Base-by-base conservation (phyloP, 2,329 filamentous ascomycete species). In the Fusarium papillatum region DNA sequence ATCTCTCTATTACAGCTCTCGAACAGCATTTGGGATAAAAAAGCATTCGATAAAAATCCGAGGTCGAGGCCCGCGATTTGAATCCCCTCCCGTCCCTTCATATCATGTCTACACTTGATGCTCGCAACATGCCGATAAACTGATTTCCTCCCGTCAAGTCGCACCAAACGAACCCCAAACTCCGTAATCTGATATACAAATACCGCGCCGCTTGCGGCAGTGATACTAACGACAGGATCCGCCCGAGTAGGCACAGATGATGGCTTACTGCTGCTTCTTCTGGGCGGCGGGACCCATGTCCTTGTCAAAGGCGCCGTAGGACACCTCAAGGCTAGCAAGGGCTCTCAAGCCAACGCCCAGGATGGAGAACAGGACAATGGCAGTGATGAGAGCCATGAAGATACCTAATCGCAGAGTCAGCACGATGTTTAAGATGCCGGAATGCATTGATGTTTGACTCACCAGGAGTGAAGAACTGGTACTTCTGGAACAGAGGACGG, bases 251-350 rank as follows among this genome's bases (percentile, higher is more conserved):
- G 41, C 67, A 63, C 64, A 71, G 57, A 22, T 46, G 55, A 22
- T 46, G 55, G 48, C 77, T 80, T 81, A 83, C 76, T 85, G 78
- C 74, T 85, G 82, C 87, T 95, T 98, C 91, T 96, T 98, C 85
- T 97, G 95, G 38, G 94, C 94, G 43, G 92, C 88, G n/a, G 95
- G 95, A 0, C 95, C 95, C 88, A 95, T 98, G 79, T 98, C 96
- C 88, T 98, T 98, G 83, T 97, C 96, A 82, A 98, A 99, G 2
- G 97, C 95, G 74, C 94, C 95, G 83, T 98, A 98, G 1, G 95
- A 94, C 36, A 98, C 95, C 83, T 98, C 90, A 22, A 99, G 88
- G 77, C 95, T 96, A 9, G 90, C 87, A 16, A 98, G 88, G 17
- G 94, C 95, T 71, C 85, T 91, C 67, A 98, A 86, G 17, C 94